These are phyloP conservation scores for Capronia epimyces DNA, from an alignment of 2,329 filamentous ascomycete genomes.

Conservation along the genomic window DNA sequence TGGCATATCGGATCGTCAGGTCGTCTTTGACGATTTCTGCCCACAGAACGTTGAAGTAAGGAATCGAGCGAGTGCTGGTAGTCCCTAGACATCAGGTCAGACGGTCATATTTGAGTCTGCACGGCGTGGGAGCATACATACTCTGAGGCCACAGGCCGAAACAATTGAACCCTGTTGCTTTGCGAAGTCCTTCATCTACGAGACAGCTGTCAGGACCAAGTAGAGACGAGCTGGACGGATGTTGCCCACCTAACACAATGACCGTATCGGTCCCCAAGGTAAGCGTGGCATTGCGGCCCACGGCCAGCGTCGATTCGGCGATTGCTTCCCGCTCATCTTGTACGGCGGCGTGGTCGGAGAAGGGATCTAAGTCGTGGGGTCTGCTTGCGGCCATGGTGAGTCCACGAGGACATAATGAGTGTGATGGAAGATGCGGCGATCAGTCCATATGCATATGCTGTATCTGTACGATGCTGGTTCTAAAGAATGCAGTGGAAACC, in stretches of 20 bases:
- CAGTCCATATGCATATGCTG: background rate
- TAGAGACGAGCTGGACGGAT: background rate
- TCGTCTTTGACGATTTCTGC: constrained; percentile 58
- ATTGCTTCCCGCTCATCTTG: constrained; percentile 33
- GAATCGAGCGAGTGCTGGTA: constrained; percentile 56
- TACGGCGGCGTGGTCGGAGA: constrained; percentile 17
- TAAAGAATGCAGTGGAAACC: constrained; percentile 4
- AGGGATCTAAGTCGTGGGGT: constrained; percentile 14
- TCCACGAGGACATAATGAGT: constrained; percentile 11
- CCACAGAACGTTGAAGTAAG: constrained; percentile 81
- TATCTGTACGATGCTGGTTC: background rate
- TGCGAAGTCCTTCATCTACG: constrained; percentile 22
- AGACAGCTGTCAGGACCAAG: constrained; percentile 6
- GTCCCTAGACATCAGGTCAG: constrained; percentile 33
- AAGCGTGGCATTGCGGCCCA: constrained; percentile 55
- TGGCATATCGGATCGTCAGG: constrained; percentile 68
- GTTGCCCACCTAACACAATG: constrained; percentile 50
- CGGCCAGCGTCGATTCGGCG: constrained; percentile 45
- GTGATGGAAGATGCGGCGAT: background rate
- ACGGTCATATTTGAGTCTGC: constrained; percentile 1
- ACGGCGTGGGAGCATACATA: constrained; percentile 35
- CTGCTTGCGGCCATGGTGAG: constrained; percentile 13
- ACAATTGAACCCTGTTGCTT: constrained; percentile 41
- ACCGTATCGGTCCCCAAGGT: constrained; percentile 58
- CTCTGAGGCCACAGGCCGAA: constrained; percentile 52